These are phyloP conservation scores for Allium sativum DNA, from an alignment of 106 monocot genomes.

Conservation along the genomic window DNA sequence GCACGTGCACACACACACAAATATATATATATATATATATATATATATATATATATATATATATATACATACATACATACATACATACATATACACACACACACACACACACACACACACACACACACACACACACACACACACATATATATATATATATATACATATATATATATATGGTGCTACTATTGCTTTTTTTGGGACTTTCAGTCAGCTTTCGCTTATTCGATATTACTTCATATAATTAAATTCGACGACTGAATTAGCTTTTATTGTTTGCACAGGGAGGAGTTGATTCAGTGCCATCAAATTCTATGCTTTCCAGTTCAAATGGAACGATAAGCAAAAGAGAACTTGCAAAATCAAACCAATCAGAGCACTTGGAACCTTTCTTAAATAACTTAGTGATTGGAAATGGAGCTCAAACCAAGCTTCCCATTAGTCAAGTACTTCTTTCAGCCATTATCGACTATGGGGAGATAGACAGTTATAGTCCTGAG, in stretches of 20 bases:
- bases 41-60: too few species aligned
- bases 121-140: too few species aligned
- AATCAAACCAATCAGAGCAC: constrained; percentile 13
- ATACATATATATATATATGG: too few species aligned
- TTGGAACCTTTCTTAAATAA: constrained; percentile 35
- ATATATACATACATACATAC: too few species aligned
- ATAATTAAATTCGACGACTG: neutral
- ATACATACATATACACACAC: too few species aligned
- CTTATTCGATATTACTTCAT: neutral
- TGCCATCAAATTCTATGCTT: constrained; percentile 18
- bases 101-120: too few species aligned
- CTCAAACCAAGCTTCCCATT: constrained; percentile 33
- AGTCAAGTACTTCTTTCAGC: constrained; percentile 68
- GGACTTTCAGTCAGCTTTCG: neutral
- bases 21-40: too few species aligned
- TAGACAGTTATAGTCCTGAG: constrained; percentile 19
- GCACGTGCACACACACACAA: too few species aligned
- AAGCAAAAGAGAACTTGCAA: constrained; percentile 3
- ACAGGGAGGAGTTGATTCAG: constrained; percentile 19
- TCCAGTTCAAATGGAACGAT: constrained; percentile 18
- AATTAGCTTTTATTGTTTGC: too few species aligned
- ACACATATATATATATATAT: too few species aligned
- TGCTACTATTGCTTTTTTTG: neutral
- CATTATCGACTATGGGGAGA: constrained; percentile 49
- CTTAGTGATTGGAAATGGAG: constrained; percentile 25